Evolutionary conservation across 2,329 filamentous ascomycete genomes (phyloP), one percentile per base, ranked within the genome.

Genomic region (Phaeosphaeria sp.): DNA sequence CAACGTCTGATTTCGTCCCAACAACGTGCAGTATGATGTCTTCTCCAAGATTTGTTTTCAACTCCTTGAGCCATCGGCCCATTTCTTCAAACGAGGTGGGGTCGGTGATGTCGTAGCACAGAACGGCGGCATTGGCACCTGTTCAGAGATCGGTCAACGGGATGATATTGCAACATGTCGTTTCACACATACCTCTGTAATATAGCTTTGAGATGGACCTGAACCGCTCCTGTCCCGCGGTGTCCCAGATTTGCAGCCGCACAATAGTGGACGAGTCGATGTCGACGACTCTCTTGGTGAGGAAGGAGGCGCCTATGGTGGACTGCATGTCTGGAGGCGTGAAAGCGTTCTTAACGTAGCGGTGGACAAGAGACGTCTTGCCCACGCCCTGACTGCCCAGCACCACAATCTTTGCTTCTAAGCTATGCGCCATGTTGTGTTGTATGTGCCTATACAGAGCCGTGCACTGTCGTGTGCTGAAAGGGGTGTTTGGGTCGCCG

Each of bases 181-280:
- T 11, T 30, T n/a, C 17, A 36, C 22, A 67, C 74, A 42, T 72
- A 78, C 77, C 77, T 73, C 94, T 90, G 80, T 99, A 99, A 83
- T 98, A 98, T 53, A 99, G 87, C 55, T 93, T 90, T 9, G 92
- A 96, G 72, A 99, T 98, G 61, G 91, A 93, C 68, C 94, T 88
- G 77, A 98, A 99, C 55, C 94, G 88, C 81, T 99, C 94, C 75
- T 99, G 94, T 60, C 94, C 94, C 56, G 94, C 92, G 33, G 93
- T 97, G 75, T 97, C 93, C 93, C 93, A 97, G 66, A 97, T 96
- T 74, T 97, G 93, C 39, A 97, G 83, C n/a, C 93, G 88, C 36
- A 97, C 92, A 22, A 91, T 84, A 1, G 92, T 95, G 69, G 94
- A 91, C 21, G 90, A 91, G 74, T 97, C 91, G 60, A 87, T 87